Percentiles rank a stretch among this genome's conserved stretches.
Conservation (phyloP, 148 eudicot species). For the Rhododendron kiyosumense region DNA sequence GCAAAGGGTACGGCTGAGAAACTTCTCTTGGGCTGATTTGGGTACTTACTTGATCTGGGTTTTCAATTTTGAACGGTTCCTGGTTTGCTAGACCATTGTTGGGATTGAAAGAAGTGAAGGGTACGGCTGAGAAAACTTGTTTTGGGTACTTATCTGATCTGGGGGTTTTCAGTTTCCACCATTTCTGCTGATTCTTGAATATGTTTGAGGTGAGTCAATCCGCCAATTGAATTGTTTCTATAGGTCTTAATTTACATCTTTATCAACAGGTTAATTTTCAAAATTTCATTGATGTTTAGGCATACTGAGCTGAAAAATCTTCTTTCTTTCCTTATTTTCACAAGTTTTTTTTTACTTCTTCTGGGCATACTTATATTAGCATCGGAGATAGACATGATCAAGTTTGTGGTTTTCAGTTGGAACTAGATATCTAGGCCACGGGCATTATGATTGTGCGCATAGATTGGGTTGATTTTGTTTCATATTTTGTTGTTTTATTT, state of each 20-base stretch:
- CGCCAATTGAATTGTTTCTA: constrained; percentile 13
- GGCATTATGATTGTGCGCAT: not conserved
- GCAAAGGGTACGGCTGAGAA: not conserved
- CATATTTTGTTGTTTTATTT: not conserved
- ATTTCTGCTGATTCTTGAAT: constrained; percentile 22
- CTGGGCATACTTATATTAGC: not conserved
- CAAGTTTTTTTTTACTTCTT: not conserved
- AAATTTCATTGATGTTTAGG: not conserved
- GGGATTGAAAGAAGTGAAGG: not conserved
- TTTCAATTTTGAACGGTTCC: not conserved
- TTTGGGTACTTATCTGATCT: constrained; percentile 13
- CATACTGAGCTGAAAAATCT: not conserved
- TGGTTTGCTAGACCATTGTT: not conserved
- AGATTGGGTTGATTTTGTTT: not conserved
- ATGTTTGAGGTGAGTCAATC: constrained; percentile 23
- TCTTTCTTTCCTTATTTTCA: not conserved
- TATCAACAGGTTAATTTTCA: not conserved
- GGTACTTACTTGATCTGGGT: constrained; percentile 16
- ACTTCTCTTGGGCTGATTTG: constrained; percentile 6
- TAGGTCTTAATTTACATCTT: constrained; percentile 9
- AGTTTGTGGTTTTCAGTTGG: constrained; percentile 1
- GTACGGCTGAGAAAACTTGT: constrained; percentile 4
- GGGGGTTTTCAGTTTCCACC: not conserved
- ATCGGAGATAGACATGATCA: not conserved
- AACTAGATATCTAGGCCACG: not conserved